These are phyloP conservation scores for Stellera chamaejasme DNA, from an alignment of 345 rosid species.

Conservation along the genomic window DNA sequence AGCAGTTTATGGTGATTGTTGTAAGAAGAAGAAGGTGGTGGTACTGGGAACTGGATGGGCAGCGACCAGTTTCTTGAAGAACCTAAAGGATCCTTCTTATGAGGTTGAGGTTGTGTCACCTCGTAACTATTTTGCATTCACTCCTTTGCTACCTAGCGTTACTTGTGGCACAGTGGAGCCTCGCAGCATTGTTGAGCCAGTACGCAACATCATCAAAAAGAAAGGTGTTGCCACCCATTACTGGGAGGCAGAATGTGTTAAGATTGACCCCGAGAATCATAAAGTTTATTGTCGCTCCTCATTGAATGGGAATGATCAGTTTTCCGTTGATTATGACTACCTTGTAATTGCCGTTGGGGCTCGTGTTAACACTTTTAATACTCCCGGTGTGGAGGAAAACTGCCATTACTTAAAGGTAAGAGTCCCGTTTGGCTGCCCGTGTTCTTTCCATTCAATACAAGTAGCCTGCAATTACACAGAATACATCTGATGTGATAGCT, in stretches of 20 bases:
- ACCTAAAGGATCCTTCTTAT: conserved; percentile 40
- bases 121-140: conserved; percentile 90
- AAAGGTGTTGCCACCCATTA: conserved; percentile 42
- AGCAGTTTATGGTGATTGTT: too few species aligned
- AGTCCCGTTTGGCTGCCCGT: neutral
- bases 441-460: too few species aligned
- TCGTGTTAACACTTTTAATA: conserved; percentile 77
- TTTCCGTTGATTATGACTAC: conserved; percentile 71
- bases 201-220: conserved; percentile 72
- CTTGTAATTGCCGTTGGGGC: conserved; percentile 89
- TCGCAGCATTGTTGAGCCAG: conserved; percentile 85
- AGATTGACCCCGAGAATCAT: conserved; percentile 65
- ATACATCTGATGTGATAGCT: too few species aligned
- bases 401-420: conserved; percentile 87
- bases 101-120: conserved; percentile 87
- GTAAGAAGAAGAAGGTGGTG: conserved; percentile 71
- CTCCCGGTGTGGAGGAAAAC: conserved; percentile 84
- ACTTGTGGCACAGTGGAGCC: conserved; percentile 93
- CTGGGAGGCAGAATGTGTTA: conserved; percentile 82
- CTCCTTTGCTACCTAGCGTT: conserved; percentile 85
- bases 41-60: conserved; percentile 97
- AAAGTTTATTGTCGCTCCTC: conserved; percentile 64
- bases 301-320: conserved; percentile 51
- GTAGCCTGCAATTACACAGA: too few species aligned
- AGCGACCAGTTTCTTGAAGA: conserved; percentile 75